These are phyloP conservation scores for Teunomyces lycoperdinae DNA, from an alignment of 805 yeast species.

Conservation along the genomic window DNA sequence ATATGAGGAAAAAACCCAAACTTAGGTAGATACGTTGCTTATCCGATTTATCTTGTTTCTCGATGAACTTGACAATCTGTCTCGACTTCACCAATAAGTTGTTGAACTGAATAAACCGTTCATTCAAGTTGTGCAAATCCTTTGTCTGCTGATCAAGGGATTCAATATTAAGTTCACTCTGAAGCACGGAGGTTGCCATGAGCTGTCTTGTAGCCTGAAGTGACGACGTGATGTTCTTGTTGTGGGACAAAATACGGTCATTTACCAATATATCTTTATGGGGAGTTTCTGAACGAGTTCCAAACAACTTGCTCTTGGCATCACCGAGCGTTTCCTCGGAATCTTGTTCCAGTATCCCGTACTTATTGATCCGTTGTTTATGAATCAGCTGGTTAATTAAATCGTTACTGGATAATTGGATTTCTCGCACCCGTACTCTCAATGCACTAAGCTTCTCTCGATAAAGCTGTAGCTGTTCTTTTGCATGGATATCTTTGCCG, in stretches of 20 bases:
- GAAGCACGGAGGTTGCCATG: conserved; percentile 48
- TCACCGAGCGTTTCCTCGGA: conserved; percentile 1
- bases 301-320: conserved; percentile 18
- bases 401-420: conserved; percentile 26
- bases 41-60: conserved; percentile 50
- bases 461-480: conserved; percentile 14
- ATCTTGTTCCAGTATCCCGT: not conserved
- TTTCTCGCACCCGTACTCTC: conserved; percentile 22
- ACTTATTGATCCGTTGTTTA: conserved; percentile 29
- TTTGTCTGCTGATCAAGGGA: conserved; percentile 46
- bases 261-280: conserved; percentile 18
- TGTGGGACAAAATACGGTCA: conserved; percentile 44
- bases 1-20: conserved; percentile 42
- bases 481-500: not conserved
- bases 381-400: conserved; percentile 28
- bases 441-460: conserved; percentile 18
- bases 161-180: conserved; percentile 49
- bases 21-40: conserved; percentile 48
- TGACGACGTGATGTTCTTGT: conserved; percentile 44
- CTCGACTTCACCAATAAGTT: conserved; percentile 41
- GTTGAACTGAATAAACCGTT: conserved; percentile 39
- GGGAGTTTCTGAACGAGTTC: conserved; percentile 15
- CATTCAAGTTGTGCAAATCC: conserved; percentile 39
- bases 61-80: conserved; percentile 48
- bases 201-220: conserved; percentile 48